phyloP scores from a whole-genome alignment of 2,329 filamentous ascomycete species.

The Sclerotinia minor region DNA sequence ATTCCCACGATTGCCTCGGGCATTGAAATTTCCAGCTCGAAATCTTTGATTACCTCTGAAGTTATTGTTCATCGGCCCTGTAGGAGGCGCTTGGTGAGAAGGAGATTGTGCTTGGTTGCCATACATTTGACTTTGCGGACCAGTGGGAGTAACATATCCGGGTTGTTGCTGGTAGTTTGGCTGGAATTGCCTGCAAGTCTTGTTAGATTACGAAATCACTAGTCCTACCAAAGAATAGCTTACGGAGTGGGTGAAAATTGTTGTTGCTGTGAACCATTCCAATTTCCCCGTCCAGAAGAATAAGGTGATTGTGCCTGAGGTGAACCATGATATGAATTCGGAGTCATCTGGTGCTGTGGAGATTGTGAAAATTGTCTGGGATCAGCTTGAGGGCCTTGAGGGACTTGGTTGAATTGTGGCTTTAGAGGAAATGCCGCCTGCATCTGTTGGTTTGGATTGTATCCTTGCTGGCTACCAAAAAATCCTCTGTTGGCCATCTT shows the following conservation, averaged over 20 bases:
- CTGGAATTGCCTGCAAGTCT: slow-evolving; percentile 55
- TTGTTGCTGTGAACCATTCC: slow-evolving; percentile 48
- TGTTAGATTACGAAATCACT: slow-evolving; percentile 43
- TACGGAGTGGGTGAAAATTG: slow-evolving; percentile 50
- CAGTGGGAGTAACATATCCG: slow-evolving; percentile 54
- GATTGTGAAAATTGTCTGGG: slow-evolving; percentile 55
- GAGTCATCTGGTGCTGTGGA: slow-evolving; percentile 56
- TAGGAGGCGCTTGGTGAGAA: slow-evolving; percentile 55
- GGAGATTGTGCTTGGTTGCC: slow-evolving; percentile 47
- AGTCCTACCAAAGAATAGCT: slow-evolving; percentile 33
- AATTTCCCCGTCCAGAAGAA: slow-evolving; percentile 53
- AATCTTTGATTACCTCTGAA: slow-evolving; percentile 54
- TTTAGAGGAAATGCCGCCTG: slow-evolving; percentile 43
- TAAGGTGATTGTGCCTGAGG: slow-evolving; percentile 64
- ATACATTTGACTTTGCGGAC: slow-evolving; percentile 57
- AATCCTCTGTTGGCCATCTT: slow-evolving; percentile 43
- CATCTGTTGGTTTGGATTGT: slow-evolving; percentile 44
- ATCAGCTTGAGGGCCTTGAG: slow-evolving; percentile 37
- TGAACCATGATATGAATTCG: slow-evolving; percentile 58
- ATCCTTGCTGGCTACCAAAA: slow-evolving; percentile 41
- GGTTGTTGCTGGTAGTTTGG: slow-evolving; percentile 60
- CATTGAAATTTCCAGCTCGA: slow-evolving; percentile 58
- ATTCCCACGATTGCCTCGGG: slow-evolving; percentile 46
- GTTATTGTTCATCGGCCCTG: slow-evolving; percentile 56
- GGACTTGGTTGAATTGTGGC: slow-evolving; percentile 42